phyloP scores from a whole-genome alignment of 2,329 filamentous ascomycete genomes.

The Parastagonospora nodorum region DNA sequence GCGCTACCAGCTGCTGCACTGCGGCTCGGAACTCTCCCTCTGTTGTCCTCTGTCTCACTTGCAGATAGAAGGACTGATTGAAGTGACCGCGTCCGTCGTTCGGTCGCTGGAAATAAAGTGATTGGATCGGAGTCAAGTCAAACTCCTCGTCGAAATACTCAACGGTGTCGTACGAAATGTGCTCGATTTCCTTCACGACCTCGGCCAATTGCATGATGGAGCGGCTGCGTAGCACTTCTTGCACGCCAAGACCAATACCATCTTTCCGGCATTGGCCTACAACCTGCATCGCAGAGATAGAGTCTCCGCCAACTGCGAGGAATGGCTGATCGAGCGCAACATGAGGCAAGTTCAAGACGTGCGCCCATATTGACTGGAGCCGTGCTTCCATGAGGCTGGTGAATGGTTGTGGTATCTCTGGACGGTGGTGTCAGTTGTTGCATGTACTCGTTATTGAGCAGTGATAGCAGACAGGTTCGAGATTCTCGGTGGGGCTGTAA shows the following conservation, averaged over 20 bases:
- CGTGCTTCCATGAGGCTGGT: conserved; percentile 18
- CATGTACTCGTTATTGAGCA: background rate
- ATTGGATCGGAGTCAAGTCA: conserved; percentile 40
- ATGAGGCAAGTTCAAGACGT: conserved; percentile 37
- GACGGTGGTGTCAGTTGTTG: background rate
- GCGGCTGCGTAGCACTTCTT: conserved; percentile 55
- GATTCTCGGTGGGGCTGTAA: too few species aligned
- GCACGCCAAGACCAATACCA: conserved; percentile 53
- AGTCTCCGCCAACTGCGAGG: conserved; percentile 54
- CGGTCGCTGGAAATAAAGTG: conserved; percentile 38
- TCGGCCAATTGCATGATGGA: conserved; percentile 47
- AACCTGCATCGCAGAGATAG: conserved; percentile 58
- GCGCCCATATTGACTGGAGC: conserved; percentile 36
- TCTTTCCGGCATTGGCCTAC: conserved; percentile 54
- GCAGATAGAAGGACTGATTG: conserved; percentile 43
- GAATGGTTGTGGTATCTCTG: conserved; percentile 1
- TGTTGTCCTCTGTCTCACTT: conserved; percentile 30
- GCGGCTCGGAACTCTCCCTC: conserved; percentile 28
- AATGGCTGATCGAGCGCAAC: conserved; percentile 44
- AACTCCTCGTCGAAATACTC: conserved; percentile 38
- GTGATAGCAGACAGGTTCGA: too few species aligned
- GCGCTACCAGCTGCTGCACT: conserved; percentile 29
- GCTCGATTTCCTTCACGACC: conserved; percentile 25
- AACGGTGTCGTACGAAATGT: conserved; percentile 16
- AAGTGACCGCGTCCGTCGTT: conserved; percentile 41